Evolutionary conservation across 352 stramenopile genomes (phyloP).

Genomic region (Phytophthora idaei): DNA sequence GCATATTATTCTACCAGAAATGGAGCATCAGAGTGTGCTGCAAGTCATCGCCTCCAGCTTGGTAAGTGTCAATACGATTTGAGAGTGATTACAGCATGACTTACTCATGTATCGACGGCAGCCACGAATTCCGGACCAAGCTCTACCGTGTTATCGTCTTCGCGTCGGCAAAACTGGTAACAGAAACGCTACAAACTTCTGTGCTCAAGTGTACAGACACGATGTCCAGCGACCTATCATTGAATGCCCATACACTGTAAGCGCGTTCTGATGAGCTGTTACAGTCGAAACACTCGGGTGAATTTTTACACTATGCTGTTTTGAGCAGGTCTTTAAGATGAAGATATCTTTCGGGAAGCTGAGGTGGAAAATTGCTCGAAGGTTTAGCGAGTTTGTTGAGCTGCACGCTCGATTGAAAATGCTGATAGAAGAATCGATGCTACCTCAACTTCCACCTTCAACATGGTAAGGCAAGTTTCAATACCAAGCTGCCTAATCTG

Average conservation of each 20-base stretch:
- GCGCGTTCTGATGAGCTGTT: conserved; percentile 7
- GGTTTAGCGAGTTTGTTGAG: conserved; percentile 53
- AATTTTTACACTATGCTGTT: background rate
- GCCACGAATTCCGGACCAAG: conserved; percentile 8
- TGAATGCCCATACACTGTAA: conserved; percentile 46
- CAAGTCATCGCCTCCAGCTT: conserved; percentile 36
- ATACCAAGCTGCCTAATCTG: background rate
- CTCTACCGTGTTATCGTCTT: conserved; percentile 12
- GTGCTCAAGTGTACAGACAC: conserved; percentile 35
- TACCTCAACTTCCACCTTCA: conserved; percentile 45
- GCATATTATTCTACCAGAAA: conserved; percentile 23
- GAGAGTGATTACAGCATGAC: too few relatives aligned
- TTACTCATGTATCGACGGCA: background rate
- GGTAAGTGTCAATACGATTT: conserved; percentile 14
- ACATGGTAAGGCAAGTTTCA: conserved; percentile 39
- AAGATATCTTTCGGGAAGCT: conserved; percentile 44
- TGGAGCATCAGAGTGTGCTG: conserved; percentile 37
- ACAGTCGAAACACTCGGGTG: background rate
- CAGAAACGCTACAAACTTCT: conserved; percentile 18
- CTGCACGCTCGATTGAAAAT: conserved; percentile 38
- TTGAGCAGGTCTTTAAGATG: conserved; percentile 49
- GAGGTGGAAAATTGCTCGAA: conserved; percentile 48
- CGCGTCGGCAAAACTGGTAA: conserved; percentile 1
- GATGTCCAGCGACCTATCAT: conserved; percentile 47
- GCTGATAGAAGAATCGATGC: background rate